Evolutionary conservation across 768 basidiomycete genomes (phyloP), one percentile per base, ranked within the genome.

Genomic region (Suillus subluteus): DNA sequence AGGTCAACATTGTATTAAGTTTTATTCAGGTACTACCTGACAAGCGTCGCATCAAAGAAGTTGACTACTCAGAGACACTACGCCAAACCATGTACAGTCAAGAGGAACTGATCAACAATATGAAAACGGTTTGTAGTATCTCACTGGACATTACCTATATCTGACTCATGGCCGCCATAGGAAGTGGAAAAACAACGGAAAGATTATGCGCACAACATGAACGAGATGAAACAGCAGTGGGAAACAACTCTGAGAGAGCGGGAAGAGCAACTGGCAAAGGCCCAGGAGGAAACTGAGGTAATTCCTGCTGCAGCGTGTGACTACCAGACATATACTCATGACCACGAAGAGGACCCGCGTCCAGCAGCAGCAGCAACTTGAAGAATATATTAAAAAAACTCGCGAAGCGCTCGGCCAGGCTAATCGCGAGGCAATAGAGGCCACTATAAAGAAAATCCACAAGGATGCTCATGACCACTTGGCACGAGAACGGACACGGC

Each of bases 1-100:
- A 32, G 2, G 0, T 58, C 3, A n/a, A 40, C 23, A 32, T 4
- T 32, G 30, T 6, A 23, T 6, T 7, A 7, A 1, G 3, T 16
- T 30, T 12, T 8, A 32, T 26, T 7, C 32, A 35, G 58, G 26
- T n/a, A n/a, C n/a, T n/a, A 2, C n/a, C 43, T 35, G 44, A 37
- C 26, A 66, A 66, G 43, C 58, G 35, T 43, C 21, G 21, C 32
- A 38, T 43, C 21, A 16, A 66, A 37, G 65, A 66, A 62, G 65
- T 56, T 2, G 40, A 62, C n/a, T 66, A 54, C 23, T 62, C 65
- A 30, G 21, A 50, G 15, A 40, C 16, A 50, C 41, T 66, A 23
- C 18, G 12, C 16, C 0, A 56, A 18, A 32, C 30, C 21, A 16
- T 66, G 50, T 56, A 66, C 54, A 37, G 11, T 12, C 61, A 62